These are phyloP conservation scores for Typha latifolia DNA, from an alignment of 176 grass and related monocot species.

Conservation along the genomic window DNA sequence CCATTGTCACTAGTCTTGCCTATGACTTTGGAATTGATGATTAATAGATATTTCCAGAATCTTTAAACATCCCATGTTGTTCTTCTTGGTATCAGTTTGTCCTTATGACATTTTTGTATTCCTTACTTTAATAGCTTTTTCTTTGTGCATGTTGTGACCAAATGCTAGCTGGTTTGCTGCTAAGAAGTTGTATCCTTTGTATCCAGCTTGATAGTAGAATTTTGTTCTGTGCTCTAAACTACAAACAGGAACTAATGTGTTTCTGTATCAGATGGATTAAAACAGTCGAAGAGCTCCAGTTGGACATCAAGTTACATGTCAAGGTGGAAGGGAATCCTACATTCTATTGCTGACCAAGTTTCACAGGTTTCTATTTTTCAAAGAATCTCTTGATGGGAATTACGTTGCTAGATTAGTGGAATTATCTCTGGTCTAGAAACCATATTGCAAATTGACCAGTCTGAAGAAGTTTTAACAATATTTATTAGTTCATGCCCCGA, in stretches of 20 bases:
- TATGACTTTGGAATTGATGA: no score
- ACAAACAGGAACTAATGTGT: background rate
- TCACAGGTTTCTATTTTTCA: slow-evolving; percentile 56
- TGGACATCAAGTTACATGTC: slow-evolving; percentile 64
- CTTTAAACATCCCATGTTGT: no score
- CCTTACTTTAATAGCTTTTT: no score
- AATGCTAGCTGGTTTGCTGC: no score
- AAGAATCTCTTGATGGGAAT: background rate
- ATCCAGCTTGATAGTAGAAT: background rate
- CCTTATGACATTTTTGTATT: no score
- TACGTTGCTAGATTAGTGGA: background rate
- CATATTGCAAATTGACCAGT: no score
- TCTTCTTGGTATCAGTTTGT: no score
- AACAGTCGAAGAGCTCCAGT: slow-evolving; percentile 47
- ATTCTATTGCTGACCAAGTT: slow-evolving; percentile 94
- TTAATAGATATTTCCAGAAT: no score
- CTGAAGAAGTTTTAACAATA: no score
- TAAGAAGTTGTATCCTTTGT: background rate
- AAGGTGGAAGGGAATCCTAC: slow-evolving; percentile 78
- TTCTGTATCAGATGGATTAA: slow-evolving; percentile 55
- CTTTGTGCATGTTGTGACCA: no score
- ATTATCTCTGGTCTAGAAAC: background rate
- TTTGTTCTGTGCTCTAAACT: background rate
- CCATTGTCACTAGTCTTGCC: no score
- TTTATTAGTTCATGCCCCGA: no score